Conservation (phyloP, 1,284 basidiomycete genomes). For the Sanghuangporus baumii region DNA sequence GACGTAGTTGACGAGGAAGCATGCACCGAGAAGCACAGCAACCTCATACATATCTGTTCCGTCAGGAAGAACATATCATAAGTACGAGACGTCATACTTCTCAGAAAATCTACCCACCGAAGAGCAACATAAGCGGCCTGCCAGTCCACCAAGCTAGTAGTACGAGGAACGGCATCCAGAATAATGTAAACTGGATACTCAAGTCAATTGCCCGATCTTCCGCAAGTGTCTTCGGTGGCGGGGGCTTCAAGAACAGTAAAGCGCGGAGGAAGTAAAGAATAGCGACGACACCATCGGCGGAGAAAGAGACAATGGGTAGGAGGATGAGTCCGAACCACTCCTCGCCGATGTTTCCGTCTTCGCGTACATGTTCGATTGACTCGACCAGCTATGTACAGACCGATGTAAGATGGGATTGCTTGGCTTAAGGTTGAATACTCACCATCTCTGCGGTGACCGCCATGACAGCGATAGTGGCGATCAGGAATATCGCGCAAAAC, state of each 20-base stretch:
- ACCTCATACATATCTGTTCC: conserved; percentile 48
- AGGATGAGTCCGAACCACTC: conserved; percentile 72
- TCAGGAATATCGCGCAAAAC: conserved; percentile 48
- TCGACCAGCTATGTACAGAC: conserved; percentile 45
- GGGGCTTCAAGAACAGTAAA: conserved; percentile 32
- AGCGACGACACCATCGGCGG: conserved; percentile 47
- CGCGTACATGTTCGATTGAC: conserved; percentile 49
- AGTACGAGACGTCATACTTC: background rate
- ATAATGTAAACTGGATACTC: conserved; percentile 61
- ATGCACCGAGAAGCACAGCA: conserved; percentile 49
- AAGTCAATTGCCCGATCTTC: conserved; percentile 58
- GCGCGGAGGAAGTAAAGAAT: conserved; percentile 28
- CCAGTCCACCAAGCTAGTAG: conserved; percentile 54
- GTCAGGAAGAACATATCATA: conserved; percentile 16
- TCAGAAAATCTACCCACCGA: conserved; percentile 34
- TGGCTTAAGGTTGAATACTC: conserved; percentile 21
- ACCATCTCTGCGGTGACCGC: conserved; percentile 66
- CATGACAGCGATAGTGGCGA: conserved; percentile 51
- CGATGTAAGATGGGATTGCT: background rate
- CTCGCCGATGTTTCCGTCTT: conserved; percentile 34
- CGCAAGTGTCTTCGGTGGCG: conserved; percentile 44
- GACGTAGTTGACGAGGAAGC: conserved; percentile 68
- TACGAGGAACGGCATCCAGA: conserved; percentile 60
- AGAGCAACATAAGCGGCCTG: conserved; percentile 49
- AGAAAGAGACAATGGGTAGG: conserved; percentile 63